These are phyloP conservation scores for Blastobotrys muscicola DNA, from an alignment of 805 yeast species.

Conservation along the genomic window DNA sequence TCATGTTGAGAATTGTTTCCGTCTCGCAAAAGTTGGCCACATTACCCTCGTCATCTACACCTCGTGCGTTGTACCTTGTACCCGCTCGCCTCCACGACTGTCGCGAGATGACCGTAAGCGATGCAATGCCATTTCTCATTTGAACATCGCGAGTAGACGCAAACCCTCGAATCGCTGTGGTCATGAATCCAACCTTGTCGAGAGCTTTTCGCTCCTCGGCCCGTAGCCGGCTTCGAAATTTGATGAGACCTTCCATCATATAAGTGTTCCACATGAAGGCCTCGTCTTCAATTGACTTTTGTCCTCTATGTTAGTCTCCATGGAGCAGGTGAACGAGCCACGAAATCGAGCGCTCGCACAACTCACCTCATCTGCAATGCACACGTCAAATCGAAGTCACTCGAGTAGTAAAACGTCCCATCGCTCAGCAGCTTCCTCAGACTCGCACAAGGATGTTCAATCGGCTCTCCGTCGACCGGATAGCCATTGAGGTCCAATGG, in stretches of 20 bases:
- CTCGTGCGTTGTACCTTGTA: conserved; percentile 88
- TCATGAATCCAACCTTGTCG: conserved; percentile 71
- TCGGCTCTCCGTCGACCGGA: conserved; percentile 41
- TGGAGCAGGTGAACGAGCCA: too few relatives aligned
- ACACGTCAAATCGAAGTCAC: conserved; percentile 89
- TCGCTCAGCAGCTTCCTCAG: conserved; percentile 66
- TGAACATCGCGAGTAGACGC: conserved; percentile 58
- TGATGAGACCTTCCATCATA: conserved; percentile 73
- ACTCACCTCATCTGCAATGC: conserved; percentile 54
- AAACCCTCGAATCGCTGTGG: conserved; percentile 91
- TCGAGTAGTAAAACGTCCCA: conserved; percentile 88
- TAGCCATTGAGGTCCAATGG: conserved; percentile 61
- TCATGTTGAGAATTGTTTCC: conserved; percentile 60
- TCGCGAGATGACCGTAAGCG: conserved; percentile 74
- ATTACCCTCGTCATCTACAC: conserved; percentile 88
- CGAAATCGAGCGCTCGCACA: too few relatives aligned
- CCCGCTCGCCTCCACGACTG: conserved; percentile 99
- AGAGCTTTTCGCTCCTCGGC: conserved; percentile 46
- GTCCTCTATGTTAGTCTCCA: neutral
- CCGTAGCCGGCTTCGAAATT: conserved; percentile 64
- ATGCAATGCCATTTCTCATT: conserved; percentile 22
- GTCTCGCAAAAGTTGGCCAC: conserved; percentile 96
- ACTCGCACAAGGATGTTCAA: conserved; percentile 75
- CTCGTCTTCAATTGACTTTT: conserved; percentile 34
- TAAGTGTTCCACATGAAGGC: conserved; percentile 97